Evolutionary conservation across 1,284 basidiomycete genomes (phyloP).

Genomic region (Moesziomyces sp.): DNA sequence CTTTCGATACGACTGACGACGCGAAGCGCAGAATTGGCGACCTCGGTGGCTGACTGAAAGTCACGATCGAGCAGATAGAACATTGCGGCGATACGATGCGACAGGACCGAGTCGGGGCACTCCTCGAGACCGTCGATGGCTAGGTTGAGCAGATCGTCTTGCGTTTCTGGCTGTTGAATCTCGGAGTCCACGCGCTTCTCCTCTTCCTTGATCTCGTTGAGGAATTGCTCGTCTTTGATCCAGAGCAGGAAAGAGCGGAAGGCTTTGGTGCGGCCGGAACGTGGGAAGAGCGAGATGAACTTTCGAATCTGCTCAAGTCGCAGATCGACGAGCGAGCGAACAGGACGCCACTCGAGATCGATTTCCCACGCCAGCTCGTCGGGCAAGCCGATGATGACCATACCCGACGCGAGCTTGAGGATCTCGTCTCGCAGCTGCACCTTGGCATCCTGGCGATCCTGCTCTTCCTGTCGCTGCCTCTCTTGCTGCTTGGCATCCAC

Average conservation of each 20-base stretch:
- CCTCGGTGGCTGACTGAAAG: constrained; percentile 70
- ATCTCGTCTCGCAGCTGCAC: constrained; percentile 73
- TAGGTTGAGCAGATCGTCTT: constrained; percentile 53
- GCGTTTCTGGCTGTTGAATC: constrained; percentile 14
- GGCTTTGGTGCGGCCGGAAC: constrained; percentile 50
- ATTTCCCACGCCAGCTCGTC: constrained; percentile 83
- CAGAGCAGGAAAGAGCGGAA: constrained; percentile 50
- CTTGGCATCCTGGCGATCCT: constrained; percentile 69
- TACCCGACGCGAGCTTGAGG: constrained; percentile 77
- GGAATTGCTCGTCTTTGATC: constrained; percentile 55
- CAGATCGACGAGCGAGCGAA: constrained; percentile 76
- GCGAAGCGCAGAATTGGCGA: constrained; percentile 38
- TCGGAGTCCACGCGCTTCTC: constrained; percentile 46
- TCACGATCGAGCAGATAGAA: constrained; percentile 82
- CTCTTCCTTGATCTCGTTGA: constrained; percentile 38
- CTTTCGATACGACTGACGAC: constrained; percentile 26
- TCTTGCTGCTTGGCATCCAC: constrained; percentile 27
- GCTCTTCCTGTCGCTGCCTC: constrained; percentile 24
- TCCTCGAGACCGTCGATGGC: constrained; percentile 72
- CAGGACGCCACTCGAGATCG: constrained; percentile 81
- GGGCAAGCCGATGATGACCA: constrained; percentile 78
- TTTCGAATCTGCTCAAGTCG: constrained; percentile 75
- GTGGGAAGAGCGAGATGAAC: constrained; percentile 79
- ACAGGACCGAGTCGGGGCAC: constrained; percentile 76
- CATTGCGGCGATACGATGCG: constrained; percentile 77